These are phyloP conservation scores for Aureobasidium sp. DNA, from an alignment of 2,329 filamentous ascomycete species.

Conservation along the genomic window DNA sequence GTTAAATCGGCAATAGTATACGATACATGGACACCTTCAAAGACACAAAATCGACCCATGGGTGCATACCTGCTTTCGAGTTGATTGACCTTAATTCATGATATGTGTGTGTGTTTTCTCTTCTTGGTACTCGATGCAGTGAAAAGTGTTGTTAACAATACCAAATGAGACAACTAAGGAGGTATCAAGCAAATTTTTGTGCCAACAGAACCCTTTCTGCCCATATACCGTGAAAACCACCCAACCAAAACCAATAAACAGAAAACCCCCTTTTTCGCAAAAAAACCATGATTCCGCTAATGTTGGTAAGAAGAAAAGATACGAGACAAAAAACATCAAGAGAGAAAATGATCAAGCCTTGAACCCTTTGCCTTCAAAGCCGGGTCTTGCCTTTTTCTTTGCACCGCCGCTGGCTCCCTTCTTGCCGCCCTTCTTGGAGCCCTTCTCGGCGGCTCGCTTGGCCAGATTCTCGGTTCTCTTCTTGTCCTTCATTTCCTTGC, in stretches of 20 bases:
- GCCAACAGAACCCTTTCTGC: slow-evolving; percentile 3
- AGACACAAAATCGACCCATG: no score
- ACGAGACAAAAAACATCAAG: not conserved
- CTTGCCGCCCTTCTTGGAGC: slow-evolving; percentile 71
- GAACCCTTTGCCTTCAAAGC: slow-evolving; percentile 59
- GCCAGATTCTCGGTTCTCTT: slow-evolving; percentile 50
- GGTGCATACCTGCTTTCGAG: no score
- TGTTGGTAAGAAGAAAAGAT: not conserved
- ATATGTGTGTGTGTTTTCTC: no score
- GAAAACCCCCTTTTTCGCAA: not conserved
- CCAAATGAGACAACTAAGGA: not conserved
- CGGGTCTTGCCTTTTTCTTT: slow-evolving; percentile 51
- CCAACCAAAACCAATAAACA: not conserved
- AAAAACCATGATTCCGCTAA: slow-evolving; percentile 8
- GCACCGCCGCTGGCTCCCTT: slow-evolving; percentile 45
- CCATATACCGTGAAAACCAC: not conserved
- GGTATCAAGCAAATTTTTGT: slow-evolving; percentile 7
- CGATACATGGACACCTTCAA: not conserved
- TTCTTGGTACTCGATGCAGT: not conserved
- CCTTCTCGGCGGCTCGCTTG: slow-evolving; percentile 69
- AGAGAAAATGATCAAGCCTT: not conserved
- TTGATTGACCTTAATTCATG: no score
- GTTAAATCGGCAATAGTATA: not conserved
- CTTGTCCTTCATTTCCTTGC: slow-evolving; percentile 44
- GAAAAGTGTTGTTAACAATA: not conserved